Conservation (phyloP, 202 grass and related monocot species). For the Setaria italica region DNA sequence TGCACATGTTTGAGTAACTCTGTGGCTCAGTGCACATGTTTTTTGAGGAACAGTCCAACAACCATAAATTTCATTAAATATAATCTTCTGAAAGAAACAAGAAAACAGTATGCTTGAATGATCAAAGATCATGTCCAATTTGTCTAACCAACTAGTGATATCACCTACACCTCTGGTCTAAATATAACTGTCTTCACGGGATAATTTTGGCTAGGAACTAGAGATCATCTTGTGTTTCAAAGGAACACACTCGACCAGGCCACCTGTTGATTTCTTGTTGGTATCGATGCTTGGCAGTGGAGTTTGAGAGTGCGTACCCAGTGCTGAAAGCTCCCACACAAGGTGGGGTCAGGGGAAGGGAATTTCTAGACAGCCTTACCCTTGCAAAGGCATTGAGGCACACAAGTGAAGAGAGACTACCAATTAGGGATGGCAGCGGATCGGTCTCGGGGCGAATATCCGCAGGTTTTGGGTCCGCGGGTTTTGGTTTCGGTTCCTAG, state of each 20-base stretch:
- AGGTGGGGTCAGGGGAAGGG: neutral
- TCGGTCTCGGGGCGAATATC: too few species aligned
- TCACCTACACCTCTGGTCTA: neutral
- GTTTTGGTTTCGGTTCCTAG: too few species aligned
- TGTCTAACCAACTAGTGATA: neutral
- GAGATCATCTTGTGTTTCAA: neutral
- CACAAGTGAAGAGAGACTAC: neutral
- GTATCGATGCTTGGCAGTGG: neutral
- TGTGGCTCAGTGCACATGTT: neutral
- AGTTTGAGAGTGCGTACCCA: neutral
- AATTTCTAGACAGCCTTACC: neutral
- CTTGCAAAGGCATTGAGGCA: neutral
- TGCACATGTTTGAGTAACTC: neutral
- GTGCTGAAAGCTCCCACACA: neutral
- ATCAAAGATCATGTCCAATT: neutral
- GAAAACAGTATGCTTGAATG: constrained; percentile 1
- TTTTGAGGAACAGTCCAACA: neutral
- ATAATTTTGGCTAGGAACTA: neutral
- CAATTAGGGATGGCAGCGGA: too few species aligned
- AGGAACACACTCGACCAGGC: neutral
- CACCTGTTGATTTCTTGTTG: neutral
- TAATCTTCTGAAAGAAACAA: neutral
- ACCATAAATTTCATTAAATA: neutral
- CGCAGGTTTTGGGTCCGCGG: too few species aligned
- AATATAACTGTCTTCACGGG: too few species aligned